A percentile compares a stretch with the other conserved stretches of the same genome.
Conservation (phyloP, 164 flowering plant genomes). For the Annona squamosa region DNA sequence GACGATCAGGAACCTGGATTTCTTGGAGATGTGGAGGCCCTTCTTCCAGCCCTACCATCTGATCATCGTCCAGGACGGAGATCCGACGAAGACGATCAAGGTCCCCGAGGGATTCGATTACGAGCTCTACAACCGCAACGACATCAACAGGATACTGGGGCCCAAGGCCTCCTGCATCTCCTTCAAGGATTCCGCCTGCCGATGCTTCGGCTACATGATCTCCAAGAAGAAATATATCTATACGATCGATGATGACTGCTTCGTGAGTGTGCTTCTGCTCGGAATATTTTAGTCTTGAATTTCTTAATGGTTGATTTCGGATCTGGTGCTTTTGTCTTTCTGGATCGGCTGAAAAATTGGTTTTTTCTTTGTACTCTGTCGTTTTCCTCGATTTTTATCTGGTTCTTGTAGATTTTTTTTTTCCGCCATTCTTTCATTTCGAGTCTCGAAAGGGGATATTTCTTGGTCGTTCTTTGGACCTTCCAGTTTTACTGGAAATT, state of each 20-base stretch:
- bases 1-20: slow-evolving; percentile 75
- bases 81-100: slow-evolving; percentile 52
- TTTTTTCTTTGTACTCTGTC: not conserved
- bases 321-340: not conserved
- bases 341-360: not conserved
- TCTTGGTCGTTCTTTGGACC: not conserved
- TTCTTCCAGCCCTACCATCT: slow-evolving; percentile 66
- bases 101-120: slow-evolving; percentile 93
- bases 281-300: not conserved
- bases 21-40: slow-evolving; percentile 87
- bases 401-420: not conserved
- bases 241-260: slow-evolving; percentile 92
- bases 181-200: slow-evolving; percentile 89
- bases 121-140: slow-evolving; percentile 75
- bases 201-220: slow-evolving; percentile 82
- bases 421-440: no score
- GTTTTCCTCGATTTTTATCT: not conserved
- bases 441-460: no score
- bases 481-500: not conserved
- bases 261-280: slow-evolving; percentile 38
- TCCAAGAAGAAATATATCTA: slow-evolving; percentile 87
- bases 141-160: slow-evolving; percentile 65
- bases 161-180: slow-evolving; percentile 81
- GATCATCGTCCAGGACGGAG: slow-evolving; percentile 83
- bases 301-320: not conserved